Evolutionary conservation across 805 yeast genomes (phyloP), one percentile per base, ranked within the genome.

Genomic region (Lachancea fermentati): DNA sequence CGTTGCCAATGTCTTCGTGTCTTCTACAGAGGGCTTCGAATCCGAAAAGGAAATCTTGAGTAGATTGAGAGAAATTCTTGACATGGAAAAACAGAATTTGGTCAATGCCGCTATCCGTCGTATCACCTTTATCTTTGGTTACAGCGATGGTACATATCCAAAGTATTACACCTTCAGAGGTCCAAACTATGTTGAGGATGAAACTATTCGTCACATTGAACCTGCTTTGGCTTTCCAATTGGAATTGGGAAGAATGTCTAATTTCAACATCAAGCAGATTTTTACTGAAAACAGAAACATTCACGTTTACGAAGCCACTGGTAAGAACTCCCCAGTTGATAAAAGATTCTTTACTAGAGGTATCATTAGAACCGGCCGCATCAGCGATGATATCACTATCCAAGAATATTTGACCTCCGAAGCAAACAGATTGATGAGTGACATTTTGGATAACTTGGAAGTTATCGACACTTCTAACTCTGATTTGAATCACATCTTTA

Each of bases 161-260:
- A 85, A 84, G 65, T 93, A 91, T 72, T 93, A 81, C 71, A 93
- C 97, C 29, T 93, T 86, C 76, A 85, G 85, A 57, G 95, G 91
- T 46, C 95, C 95, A 38, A 73, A 74, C 28, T 93, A 84, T 61
- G 57, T 54, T 26, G 99, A 93, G 69, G 95, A 93, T 69, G 79
- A 81, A 66, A 89, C 89, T 15, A 85, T 93, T 62, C 88, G 99
- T 71, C 97, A 93, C 63, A 88, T 93, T 53, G 97, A 93, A 66
- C 99, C 99, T 17, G 96, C 97, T 31, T 73, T 91, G 56, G 97
- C 98, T 38, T 93, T 80, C 84, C 98, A 93, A 71, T 76, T 93
- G 52, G 99, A 93, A 68, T 75, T 93, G 48, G 91, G 86, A 56
- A 81, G 97, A 69, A 74, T 93, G 67, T 86, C 95, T 33, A 94